A percentile compares a stretch with the other conserved stretches of the same genome.
Conservation (phyloP, 164 flowering plant species). For the Macadamia tetraphylla region DNA sequence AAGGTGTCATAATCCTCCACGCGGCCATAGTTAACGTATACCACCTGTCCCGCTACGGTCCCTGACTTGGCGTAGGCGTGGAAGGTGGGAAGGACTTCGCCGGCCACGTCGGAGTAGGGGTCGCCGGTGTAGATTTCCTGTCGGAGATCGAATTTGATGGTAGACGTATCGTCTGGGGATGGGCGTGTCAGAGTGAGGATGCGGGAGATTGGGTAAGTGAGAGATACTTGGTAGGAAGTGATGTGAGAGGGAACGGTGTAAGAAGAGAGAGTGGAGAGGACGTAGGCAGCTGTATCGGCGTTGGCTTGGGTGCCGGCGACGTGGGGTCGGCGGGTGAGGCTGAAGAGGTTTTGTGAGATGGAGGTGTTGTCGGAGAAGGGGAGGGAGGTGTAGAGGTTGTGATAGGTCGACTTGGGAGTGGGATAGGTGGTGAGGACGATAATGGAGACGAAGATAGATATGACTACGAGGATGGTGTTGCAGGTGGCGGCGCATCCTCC, state of each 20-base stretch:
- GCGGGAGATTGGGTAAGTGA: slow-evolving; percentile 50
- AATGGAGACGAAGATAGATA: slow-evolving; percentile 25
- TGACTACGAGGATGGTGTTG: background rate
- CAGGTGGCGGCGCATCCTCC: too few relatives aligned
- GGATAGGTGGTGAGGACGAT: slow-evolving; percentile 13
- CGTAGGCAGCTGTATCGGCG: slow-evolving; percentile 57
- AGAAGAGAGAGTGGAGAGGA: slow-evolving; percentile 42
- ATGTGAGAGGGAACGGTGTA: slow-evolving; percentile 31
- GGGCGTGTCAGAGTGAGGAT: slow-evolving; percentile 31
- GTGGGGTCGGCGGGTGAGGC: slow-evolving; percentile 63
- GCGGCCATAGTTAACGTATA: slow-evolving; percentile 62
- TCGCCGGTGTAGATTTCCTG: slow-evolving; percentile 47
- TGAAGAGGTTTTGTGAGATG: slow-evolving; percentile 45
- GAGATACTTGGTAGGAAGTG: slow-evolving; percentile 38
- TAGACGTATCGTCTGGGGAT: slow-evolving; percentile 18
- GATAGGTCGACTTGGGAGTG: slow-evolving; percentile 31
- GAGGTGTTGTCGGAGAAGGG: slow-evolving; percentile 43
- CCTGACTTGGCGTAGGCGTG: slow-evolving; percentile 68
- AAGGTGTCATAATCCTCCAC: slow-evolving; percentile 47
- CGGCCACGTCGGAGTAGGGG: slow-evolving; percentile 46
- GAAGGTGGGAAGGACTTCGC: slow-evolving; percentile 50
- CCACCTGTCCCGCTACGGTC: slow-evolving; percentile 42
- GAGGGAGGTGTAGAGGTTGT: slow-evolving; percentile 35
- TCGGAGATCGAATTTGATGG: slow-evolving; percentile 27
- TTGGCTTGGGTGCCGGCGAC: slow-evolving; percentile 58